Percentiles rank a stretch among this genome's conserved stretches.
These are phyloP conservation scores for Saccharomyces pastorianus DNA, from an alignment of 1,139 yeast genomes.

Conservation along the genomic window DNA sequence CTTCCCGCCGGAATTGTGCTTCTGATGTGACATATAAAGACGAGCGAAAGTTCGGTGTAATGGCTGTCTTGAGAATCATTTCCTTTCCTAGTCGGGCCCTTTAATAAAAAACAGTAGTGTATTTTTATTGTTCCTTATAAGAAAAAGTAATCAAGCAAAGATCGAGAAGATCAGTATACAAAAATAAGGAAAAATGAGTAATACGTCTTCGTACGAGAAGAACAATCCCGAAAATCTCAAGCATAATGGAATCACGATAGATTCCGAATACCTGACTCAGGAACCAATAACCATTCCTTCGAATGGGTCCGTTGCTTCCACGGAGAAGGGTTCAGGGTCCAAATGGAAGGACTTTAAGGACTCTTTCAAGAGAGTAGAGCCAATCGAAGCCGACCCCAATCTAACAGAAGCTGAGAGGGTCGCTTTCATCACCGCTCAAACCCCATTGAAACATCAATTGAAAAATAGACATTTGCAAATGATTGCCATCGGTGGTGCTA, in stretches of 20 bases:
- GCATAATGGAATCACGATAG: constrained; percentile 2
- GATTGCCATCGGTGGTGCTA: constrained; percentile 61
- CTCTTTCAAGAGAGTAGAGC: constrained; percentile 50
- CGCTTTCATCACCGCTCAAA: constrained; percentile 55
- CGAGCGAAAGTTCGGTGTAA: too few relatives aligned
- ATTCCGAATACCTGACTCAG: constrained; percentile 7
- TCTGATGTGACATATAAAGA: too few relatives aligned
- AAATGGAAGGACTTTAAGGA: constrained; percentile 42
- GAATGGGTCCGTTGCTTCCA: neutral
- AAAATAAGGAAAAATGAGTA: neutral
- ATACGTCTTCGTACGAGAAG: neutral
- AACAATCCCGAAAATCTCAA: neutral
- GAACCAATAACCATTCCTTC: constrained; percentile 6
- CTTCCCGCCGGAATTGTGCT: too few relatives aligned
- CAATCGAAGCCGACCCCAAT: constrained; percentile 56
- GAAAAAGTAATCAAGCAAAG: neutral
- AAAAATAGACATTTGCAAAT: constrained; percentile 60
- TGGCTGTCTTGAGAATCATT: too few relatives aligned
- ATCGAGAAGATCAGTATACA: neutral
- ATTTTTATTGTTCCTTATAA: neutral
- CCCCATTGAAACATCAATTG: constrained; percentile 60
- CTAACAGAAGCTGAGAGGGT: constrained; percentile 61
- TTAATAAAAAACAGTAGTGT: too few relatives aligned
- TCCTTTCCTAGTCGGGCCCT: too few relatives aligned
- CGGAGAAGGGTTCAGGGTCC: constrained; percentile 3